Percentiles rank a stretch among this genome's conserved stretches.
These are phyloP conservation scores for Aspergillus fumigatiaffinis DNA, from an alignment of 2,329 filamentous ascomycete genomes.

Conservation along the genomic window DNA sequence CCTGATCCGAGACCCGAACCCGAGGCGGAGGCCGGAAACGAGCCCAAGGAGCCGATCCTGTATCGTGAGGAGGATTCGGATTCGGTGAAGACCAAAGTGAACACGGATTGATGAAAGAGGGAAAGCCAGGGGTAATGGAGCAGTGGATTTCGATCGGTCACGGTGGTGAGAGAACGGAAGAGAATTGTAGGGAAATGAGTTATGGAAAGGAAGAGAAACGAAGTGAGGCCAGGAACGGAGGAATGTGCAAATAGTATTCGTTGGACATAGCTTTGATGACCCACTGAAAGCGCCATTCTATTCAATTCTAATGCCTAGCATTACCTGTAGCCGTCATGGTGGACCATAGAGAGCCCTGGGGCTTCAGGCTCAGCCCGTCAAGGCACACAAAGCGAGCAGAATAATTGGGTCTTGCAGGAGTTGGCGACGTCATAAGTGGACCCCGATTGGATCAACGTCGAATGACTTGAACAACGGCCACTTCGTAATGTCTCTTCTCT, in stretches of 20 bases:
- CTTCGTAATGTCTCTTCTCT: not conserved
- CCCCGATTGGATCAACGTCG: not conserved
- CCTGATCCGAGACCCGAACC: constrained; percentile 1
- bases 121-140: not conserved
- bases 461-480: not conserved
- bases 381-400: not conserved
- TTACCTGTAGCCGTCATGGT: not conserved
- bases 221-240: not conserved
- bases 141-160: not conserved
- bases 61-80: constrained; percentile 2
- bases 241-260: not conserved
- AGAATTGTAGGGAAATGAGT: not conserved
- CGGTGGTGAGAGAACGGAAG: not conserved
- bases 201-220: not conserved
- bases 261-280: not conserved
- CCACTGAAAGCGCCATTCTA: not conserved
- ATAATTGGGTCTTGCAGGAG: constrained; percentile 1
- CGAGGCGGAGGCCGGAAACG: constrained; percentile 1
- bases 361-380: not conserved
- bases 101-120: not conserved
- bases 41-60: constrained; percentile 2
- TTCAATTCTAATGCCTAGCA: not conserved
- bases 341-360: not conserved
- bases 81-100: constrained; percentile 1
- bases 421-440: constrained; percentile 4